Evolutionary conservation across 257 asterid genomes (phyloP).

Genomic region (Anisodus acutangulus): DNA sequence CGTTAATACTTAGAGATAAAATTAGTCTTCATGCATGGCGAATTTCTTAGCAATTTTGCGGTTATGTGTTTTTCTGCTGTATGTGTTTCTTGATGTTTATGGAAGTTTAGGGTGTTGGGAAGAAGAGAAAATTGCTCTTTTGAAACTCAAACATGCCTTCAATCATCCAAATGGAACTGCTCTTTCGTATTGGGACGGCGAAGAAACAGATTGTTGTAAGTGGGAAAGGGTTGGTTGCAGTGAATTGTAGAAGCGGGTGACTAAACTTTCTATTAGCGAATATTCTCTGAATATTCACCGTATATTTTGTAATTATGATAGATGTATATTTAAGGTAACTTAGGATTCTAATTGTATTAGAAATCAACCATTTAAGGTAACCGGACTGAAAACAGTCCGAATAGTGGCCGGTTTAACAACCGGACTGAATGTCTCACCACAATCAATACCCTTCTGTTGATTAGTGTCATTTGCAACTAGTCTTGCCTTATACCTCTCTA

Average conservation of each 20-base stretch:
- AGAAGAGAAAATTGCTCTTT: conserved; percentile 38
- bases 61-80: background rate
- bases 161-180: conserved; percentile 33
- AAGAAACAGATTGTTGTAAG: conserved; percentile 32
- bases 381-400: no score
- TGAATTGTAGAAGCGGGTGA: conserved; percentile 2
- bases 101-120: conserved; percentile 35
- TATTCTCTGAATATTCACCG: no score
- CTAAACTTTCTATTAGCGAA: conserved; percentile 23
- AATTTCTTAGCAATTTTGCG: background rate
- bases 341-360: no score
- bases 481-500: no score
- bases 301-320: no score
- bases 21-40: background rate
- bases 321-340: no score
- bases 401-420: no score
- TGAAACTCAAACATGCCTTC: conserved; percentile 37
- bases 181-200: conserved; percentile 36
- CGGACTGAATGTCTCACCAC: no score
- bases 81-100: conserved; percentile 4
- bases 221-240: conserved; percentile 40
- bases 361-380: no score
- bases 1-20: no score
- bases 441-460: no score
- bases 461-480: no score